Percentiles rank a stretch among this genome's conserved stretches.
Evolutionary conservation across 805 yeast species (phyloP).

Genomic region (Candida glaebosa): DNA sequence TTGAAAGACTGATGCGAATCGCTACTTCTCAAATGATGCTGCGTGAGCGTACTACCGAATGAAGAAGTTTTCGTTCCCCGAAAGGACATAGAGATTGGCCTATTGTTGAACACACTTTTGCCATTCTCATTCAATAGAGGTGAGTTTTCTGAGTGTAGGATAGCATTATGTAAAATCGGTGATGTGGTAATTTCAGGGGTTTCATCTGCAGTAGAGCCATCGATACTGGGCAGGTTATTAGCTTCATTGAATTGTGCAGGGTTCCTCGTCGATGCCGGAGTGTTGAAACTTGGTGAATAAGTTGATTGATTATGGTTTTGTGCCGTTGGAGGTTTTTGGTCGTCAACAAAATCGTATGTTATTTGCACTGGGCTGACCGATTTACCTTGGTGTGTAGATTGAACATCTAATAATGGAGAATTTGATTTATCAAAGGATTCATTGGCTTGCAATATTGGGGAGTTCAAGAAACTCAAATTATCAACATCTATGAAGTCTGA

Average conservation of each 20-base stretch:
- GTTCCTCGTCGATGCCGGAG: neutral
- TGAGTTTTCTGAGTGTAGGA: slow-evolving; percentile 7
- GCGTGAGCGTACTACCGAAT: slow-evolving; percentile 36
- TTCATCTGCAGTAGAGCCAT: neutral
- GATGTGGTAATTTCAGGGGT: slow-evolving; percentile 7
- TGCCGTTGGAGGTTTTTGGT: neutral
- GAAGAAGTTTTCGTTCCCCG: slow-evolving; percentile 61
- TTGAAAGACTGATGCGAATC: slow-evolving; percentile 42
- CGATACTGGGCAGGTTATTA: neutral
- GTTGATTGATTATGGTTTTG: neutral
- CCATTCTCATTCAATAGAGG: slow-evolving; percentile 10
- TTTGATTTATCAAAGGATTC: neutral
- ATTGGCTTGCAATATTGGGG: slow-evolving; percentile 15
- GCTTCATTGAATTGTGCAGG: neutral
- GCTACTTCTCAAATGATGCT: slow-evolving; percentile 27
- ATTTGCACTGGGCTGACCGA: neutral
- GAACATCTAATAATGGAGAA: slow-evolving; percentile 9
- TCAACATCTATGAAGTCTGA: slow-evolving; percentile 40
- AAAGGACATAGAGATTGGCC: slow-evolving; percentile 54
- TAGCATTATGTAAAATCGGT: slow-evolving; percentile 19
- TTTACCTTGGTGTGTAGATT: neutral
- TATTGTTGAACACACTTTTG: slow-evolving; percentile 12
- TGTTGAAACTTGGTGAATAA: neutral
- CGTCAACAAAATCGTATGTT: neutral
- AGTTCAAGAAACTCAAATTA: slow-evolving; percentile 27